These are phyloP conservation scores for Botrytis fragariae DNA, from an alignment of 2,329 filamentous ascomycete species.

Conservation along the genomic window DNA sequence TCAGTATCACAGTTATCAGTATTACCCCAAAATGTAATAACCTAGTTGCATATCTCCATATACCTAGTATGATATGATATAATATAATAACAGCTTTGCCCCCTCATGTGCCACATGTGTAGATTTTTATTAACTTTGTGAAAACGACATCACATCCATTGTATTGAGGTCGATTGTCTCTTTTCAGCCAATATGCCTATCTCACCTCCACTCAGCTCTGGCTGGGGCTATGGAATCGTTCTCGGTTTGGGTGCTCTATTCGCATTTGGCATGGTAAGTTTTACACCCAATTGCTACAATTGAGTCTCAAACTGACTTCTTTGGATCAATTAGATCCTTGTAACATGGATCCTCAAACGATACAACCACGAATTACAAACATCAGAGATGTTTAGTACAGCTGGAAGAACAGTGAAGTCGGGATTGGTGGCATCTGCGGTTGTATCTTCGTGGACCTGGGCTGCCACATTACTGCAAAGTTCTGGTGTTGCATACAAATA, in stretches of 20 bases:
- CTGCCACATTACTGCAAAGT: constrained; percentile 76
- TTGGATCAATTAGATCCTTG: constrained; percentile 34
- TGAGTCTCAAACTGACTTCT: background rate
- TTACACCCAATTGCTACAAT: background rate
- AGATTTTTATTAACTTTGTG: background rate
- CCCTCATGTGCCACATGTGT: background rate
- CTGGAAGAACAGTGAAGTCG: constrained; percentile 83
- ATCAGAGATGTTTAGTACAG: constrained; percentile 89
- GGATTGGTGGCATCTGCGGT: constrained; percentile 85
- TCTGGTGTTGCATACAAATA: constrained; percentile 82
- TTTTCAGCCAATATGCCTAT: constrained; percentile 34
- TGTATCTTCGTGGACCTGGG: constrained; percentile 94
- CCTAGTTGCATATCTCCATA: background rate
- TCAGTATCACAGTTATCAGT: constrained; percentile 9
- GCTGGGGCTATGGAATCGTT: constrained; percentile 63
- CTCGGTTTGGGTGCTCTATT: constrained; percentile 59
- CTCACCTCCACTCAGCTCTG: constrained; percentile 38
- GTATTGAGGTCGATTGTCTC: background rate
- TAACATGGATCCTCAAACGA: constrained; percentile 41
- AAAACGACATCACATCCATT: background rate
- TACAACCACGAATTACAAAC: constrained; percentile 80
- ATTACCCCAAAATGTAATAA: background rate
- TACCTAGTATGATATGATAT: constrained; percentile 2
- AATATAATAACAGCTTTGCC: constrained; percentile 9
- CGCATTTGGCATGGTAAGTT: constrained; percentile 59